Conservation (phyloP, 768 basidiomycete species). For the Russula sp. region DNA sequence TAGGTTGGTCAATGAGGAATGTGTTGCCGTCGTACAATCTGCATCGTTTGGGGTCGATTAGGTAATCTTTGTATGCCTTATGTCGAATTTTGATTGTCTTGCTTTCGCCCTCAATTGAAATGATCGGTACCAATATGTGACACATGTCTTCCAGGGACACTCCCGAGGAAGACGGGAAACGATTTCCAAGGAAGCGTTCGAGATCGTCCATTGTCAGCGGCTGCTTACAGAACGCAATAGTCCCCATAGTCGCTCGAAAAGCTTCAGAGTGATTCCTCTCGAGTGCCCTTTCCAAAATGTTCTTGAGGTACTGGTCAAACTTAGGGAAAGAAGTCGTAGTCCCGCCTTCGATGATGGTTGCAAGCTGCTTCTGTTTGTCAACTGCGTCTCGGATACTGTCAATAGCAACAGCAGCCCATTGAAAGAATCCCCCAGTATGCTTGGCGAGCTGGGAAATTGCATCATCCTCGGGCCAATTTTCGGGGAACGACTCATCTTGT, state of each 20-base stretch:
- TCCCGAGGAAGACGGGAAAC: not conserved
- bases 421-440: constrained; percentile 7
- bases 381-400: not conserved
- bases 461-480: constrained; percentile 8
- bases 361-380: not conserved
- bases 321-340: not conserved
- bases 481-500: constrained; percentile 4
- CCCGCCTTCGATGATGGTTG: not conserved
- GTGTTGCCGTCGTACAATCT: not conserved
- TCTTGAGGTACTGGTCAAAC: not conserved
- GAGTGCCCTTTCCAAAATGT: not conserved
- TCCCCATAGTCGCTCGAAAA: constrained; percentile 9
- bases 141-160: constrained; percentile 7
- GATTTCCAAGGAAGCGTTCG: not conserved
- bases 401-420: constrained; percentile 12
- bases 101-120: constrained; percentile 3
- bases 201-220: constrained; percentile 16
- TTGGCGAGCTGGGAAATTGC: not conserved
- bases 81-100: constrained; percentile 12
- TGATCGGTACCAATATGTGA: constrained; percentile 6
- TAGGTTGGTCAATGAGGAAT: constrained; percentile 7
- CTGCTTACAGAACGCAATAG: constrained; percentile 7
- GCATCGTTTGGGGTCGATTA: constrained; percentile 14
- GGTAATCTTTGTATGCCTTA: constrained; percentile 9
- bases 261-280: not conserved